Percentiles rank a stretch among this genome's conserved stretches.
Conservation (phyloP, 345 rosid genomes). For the Conringia planisiliqua region DNA sequence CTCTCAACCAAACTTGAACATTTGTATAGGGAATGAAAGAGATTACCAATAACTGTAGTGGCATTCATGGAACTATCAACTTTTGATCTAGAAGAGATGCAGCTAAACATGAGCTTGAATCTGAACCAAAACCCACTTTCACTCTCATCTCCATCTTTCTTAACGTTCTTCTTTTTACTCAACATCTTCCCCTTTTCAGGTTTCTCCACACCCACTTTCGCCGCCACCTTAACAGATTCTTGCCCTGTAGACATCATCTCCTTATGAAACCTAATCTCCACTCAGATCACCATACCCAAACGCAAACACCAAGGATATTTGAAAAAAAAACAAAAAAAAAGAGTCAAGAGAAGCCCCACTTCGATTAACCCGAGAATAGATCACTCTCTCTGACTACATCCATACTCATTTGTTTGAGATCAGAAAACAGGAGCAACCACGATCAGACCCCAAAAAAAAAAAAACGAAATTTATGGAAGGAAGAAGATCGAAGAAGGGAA, state of each 20-base stretch:
- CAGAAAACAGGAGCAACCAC: neutral
- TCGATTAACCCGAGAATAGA: constrained; percentile 13
- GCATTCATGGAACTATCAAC: constrained; percentile 74
- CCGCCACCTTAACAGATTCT: constrained; percentile 38
- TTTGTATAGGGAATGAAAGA: neutral
- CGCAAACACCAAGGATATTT: neutral
- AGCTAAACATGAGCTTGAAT: constrained; percentile 50
- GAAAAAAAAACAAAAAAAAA: neutral
- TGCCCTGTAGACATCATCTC: constrained; percentile 44
- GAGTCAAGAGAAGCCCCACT: constrained; percentile 13
- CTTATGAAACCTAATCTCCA: constrained; percentile 11
- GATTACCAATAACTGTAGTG: constrained; percentile 36
- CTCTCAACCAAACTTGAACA: neutral
- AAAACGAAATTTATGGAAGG: neutral
- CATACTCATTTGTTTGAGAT: constrained; percentile 2
- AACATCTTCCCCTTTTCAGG: constrained; percentile 34
- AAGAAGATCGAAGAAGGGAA: neutral
- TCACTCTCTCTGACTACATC: constrained; percentile 20
- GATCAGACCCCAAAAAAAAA: constrained; percentile 28
- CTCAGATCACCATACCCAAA: constrained; percentile 14
- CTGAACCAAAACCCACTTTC: constrained; percentile 67
- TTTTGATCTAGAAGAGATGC: constrained; percentile 78
- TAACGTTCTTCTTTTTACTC: constrained; percentile 40
- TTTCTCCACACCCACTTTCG: constrained; percentile 36
- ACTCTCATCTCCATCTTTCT: constrained; percentile 38